phyloP scores from a whole-genome alignment of 2,329 filamentous ascomycete genomes.

The Paecilomyces variotii region DNA sequence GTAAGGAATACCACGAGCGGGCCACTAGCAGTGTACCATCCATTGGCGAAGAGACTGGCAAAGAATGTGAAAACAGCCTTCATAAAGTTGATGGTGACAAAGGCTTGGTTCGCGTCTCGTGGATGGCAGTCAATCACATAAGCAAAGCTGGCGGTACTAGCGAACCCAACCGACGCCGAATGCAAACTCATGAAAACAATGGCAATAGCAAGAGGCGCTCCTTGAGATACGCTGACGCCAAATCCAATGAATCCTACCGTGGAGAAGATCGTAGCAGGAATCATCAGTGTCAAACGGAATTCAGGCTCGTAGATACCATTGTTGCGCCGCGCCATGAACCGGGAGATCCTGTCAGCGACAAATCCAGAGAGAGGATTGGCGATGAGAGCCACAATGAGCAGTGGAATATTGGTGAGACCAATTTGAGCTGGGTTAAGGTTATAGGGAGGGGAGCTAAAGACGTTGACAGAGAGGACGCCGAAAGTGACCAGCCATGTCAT shows the following conservation, averaged over 20 bases:
- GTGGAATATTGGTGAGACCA: slow-evolving; percentile 23
- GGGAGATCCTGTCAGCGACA: slow-evolving; percentile 19
- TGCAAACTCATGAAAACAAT: slow-evolving; percentile 30
- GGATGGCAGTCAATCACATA: slow-evolving; percentile 37
- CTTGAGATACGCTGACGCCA: slow-evolving; percentile 25
- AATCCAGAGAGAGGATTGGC: slow-evolving; percentile 19
- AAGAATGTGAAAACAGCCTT: slow-evolving; percentile 31
- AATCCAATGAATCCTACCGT: slow-evolving; percentile 36
- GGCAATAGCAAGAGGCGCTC: slow-evolving; percentile 18
- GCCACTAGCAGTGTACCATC: slow-evolving; percentile 18
- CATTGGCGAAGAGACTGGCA: slow-evolving; percentile 15
- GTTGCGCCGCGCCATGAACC: slow-evolving; percentile 31
- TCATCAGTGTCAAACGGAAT: slow-evolving; percentile 20
- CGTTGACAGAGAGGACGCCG: slow-evolving; percentile 24
- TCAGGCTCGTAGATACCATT: slow-evolving; percentile 30
- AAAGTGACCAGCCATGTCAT: slow-evolving; percentile 30
- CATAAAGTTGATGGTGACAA: slow-evolving; percentile 35
- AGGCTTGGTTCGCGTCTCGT: slow-evolving; percentile 32
- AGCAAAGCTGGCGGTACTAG: slow-evolving; percentile 28
- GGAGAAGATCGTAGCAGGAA: slow-evolving; percentile 19
- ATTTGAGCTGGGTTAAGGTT: slow-evolving; percentile 25
- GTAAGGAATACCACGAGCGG: slow-evolving; percentile 12
- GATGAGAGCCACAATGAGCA: slow-evolving; percentile 19
- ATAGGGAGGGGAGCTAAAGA: slow-evolving; percentile 27
- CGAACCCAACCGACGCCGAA: slow-evolving; percentile 29